Base-by-base conservation (phyloP, 495 filamentous ascomycete genomes). In the Aspergillus olivimuriae region DNA sequence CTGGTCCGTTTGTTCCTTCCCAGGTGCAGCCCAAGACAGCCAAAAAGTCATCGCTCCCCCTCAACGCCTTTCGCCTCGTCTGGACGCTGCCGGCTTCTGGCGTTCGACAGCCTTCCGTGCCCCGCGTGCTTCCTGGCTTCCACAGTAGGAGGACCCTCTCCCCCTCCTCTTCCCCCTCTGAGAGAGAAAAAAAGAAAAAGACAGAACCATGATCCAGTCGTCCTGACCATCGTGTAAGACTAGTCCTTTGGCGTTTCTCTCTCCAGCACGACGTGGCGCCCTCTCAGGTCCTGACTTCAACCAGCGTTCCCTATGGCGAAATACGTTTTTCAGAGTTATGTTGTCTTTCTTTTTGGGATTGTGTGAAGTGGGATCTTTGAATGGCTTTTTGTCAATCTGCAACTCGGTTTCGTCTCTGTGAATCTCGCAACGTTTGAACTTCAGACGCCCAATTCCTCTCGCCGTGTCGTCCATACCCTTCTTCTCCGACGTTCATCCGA, bases 301-400 rank as follows among this genome's bases (percentile, higher is more conserved):
- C 37, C 47, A 66, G 64, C 57, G 57, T 67, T 68, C 60, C 66
- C 51, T 56, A 72, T 73, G 70, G 72, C 74, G 70, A 69, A 71
- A 65, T 68, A 63, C 64, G 64, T 66, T 60, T 63, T 64, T 48
- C 61, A 61, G 57, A 71, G 69, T 71, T 63, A 70, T 73, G 66
- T 57, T 56, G 57, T 65, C 65, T 68, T 69, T 69, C 60, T 65
- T 68, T 71, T 65, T 61, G 58, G 60, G 55, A 58, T 65, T 68
- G 59, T 65, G 66, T 71, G 68, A 73, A 71, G 56, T 60, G 64
- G 63, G 58, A 63, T 63, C 56, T 52, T 55, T 54, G 58, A 73
- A 60, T 63, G 57, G 62, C 57, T 46, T 63, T 45, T 45, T 57
- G 55, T 65, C 54, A 36, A 60, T 56, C 58, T 58, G 58, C 61